Conservation (phyloP, 305 asterid species). For the Fraxinus angustifolia region DNA sequence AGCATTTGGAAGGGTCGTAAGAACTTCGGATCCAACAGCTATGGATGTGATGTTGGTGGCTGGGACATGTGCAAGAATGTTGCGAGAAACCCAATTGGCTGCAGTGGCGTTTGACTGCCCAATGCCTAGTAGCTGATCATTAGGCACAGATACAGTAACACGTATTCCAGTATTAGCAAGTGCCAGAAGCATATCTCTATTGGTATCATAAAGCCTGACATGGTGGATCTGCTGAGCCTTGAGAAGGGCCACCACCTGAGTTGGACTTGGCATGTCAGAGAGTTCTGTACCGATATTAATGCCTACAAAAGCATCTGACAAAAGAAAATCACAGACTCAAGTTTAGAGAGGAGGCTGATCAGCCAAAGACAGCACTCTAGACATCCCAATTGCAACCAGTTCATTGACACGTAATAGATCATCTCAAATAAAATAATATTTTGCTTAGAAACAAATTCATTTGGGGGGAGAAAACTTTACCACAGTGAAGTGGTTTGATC, state of each 20-base stretch:
- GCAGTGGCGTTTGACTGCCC: slow-evolving; percentile 30
- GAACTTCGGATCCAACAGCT: slow-evolving; percentile 30
- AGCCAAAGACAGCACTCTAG: not conserved
- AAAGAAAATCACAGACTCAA: not conserved
- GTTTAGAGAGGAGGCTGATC: not conserved
- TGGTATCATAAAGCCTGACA: slow-evolving; percentile 26
- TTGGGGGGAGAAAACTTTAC: not conserved
- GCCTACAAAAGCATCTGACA: slow-evolving; percentile 19
- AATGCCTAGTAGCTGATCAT: slow-evolving; percentile 28
- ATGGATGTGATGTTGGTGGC: slow-evolving; percentile 31
- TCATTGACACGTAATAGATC: not conserved
- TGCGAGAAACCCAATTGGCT: slow-evolving; percentile 28
- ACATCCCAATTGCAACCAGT: not conserved
- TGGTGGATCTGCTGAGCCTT: slow-evolving; percentile 30
- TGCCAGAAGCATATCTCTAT: slow-evolving; percentile 28
- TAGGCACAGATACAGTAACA: slow-evolving; percentile 25
- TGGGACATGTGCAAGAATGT: slow-evolving; percentile 26
- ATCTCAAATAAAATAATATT: not conserved
- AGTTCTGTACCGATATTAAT: slow-evolving; percentile 29
- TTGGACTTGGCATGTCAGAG: slow-evolving; percentile 28
- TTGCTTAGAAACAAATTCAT: not conserved
- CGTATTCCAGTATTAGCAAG: slow-evolving; percentile 28
- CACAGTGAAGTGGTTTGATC: not conserved
- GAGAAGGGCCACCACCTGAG: slow-evolving; percentile 29
- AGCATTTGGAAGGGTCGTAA: slow-evolving; percentile 28